Evolutionary conservation across 2,329 filamentous ascomycete genomes (phyloP).

Genomic region (Lachnum nothofagi): DNA sequence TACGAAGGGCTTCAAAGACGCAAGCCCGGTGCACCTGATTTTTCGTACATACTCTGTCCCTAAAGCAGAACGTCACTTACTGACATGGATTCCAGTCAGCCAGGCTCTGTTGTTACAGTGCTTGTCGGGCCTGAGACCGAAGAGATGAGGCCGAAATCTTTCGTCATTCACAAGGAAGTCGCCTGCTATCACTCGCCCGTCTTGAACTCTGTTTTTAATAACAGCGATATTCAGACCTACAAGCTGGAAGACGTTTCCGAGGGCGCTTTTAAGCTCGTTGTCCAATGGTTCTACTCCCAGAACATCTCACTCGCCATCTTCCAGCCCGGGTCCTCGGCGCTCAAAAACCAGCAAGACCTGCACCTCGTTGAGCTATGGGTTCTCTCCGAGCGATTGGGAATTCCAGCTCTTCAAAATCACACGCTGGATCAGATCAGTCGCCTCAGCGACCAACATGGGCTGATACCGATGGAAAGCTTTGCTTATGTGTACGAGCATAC

Average conservation of each 20-base stretch:
- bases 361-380: conserved; percentile 8
- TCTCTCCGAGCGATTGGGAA: conserved; percentile 6
- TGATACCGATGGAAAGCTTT: conserved; percentile 4
- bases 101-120: too few relatives aligned
- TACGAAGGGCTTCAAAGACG: too few relatives aligned
- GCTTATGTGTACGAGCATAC: background rate
- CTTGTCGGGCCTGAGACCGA: too few relatives aligned
- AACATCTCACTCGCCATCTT: background rate
- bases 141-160: too few relatives aligned
- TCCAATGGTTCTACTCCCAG: conserved; percentile 8
- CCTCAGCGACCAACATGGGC: background rate
- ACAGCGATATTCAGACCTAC: conserved; percentile 5
- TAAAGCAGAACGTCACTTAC: too few relatives aligned
- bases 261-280: background rate
- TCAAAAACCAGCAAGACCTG: background rate
- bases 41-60: too few relatives aligned
- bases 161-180: too few relatives aligned
- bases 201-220: background rate
- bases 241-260: background rate
- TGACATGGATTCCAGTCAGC: too few relatives aligned
- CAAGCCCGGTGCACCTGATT: too few relatives aligned
- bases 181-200: too few relatives aligned
- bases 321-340: too few relatives aligned
- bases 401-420: conserved; percentile 9
- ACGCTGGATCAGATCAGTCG: background rate